Evolutionary conservation across 495 filamentous ascomycete genomes (phyloP), one percentile per base, ranked within the genome.

Genomic region (Lasiosphaeriaceae sp.): DNA sequence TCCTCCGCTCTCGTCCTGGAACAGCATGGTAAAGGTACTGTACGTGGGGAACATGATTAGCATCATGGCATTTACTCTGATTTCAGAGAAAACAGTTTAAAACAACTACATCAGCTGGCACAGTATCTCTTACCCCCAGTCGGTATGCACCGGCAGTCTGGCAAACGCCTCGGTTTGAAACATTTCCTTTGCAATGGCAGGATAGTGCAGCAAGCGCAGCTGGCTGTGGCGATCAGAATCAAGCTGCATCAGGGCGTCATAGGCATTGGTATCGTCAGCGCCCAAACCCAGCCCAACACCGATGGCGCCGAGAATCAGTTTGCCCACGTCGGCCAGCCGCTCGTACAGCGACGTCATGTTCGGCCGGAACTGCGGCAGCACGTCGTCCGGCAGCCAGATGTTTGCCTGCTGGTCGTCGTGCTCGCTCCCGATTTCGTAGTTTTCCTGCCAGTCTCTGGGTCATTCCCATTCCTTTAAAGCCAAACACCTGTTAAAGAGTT

Each of bases 351-450:
- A 56, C 2, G 53, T 74, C 77, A 82, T 80, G 57, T 83, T 85
- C 7, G 51, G 56, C 14, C 76, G 72, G 61, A 88, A 87, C 5
- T 76, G 80, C 0, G 83, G 82, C 2, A 90, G 72, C 2, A 67
- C 63, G 11, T 75, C 65, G 17, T 86, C 79, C 2, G 83, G 81
- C 2, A 84, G 69, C 85, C 85, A 89, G 58, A 87, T 81, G 52
- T 89, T 90, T 9, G 80, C 78, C 52, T 86, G 81, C 11, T 67
- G 61, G 11, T 65, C 55, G 53, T 88, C 80, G 0, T 76, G 54
- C 26, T 84, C 77, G 60, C 80, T 85, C 8, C 86, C 86, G 52
- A 83, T 83, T 47, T 88, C 86, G 57, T 83, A 89, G 55, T 77
- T 81, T 71, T 88, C 85, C 80, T 58, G 22, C 58, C n/a, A 26